Base-by-base conservation (phyloP, 2,329 filamentous ascomycete genomes). In the Fusarium nodosum region DNA sequence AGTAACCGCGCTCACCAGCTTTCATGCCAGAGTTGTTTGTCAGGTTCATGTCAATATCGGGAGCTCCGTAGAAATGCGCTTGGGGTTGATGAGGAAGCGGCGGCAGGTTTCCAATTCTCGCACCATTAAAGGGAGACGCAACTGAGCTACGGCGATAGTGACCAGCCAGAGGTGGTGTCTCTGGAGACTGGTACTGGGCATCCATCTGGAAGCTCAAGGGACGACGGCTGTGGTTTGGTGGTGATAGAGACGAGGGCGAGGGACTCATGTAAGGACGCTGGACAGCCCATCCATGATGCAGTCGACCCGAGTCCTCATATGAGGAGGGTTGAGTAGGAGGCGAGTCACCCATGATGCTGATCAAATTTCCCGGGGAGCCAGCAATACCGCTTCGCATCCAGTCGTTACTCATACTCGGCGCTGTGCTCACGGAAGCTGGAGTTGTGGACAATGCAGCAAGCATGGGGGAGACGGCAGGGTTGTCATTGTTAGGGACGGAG, bases 11-110 rank as follows among this genome's bases (percentile, higher is more conserved):
- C 38, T 90, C 88, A 5, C 90, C 90, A 4, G 90, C 86, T 69
- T 86, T 86, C 74, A 90, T 82, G 12, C 86, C 87, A 20, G 85
- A 81, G 44, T 82, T 83, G 18, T 82, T 79, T 56, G 85, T 81
- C 48, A 90, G 82, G 68, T 93, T 90, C 30, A 94, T 83, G 71
- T 95, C 91, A 33, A 94, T 84, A 69, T 94, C 91, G 1, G 92
- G 91, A 0, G 89, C 85, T 45, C 90, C 87, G 76, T 93, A 94
- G 78, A 92, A 95, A 79, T 94, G 92, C 20, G 91, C 80, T 77
- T 94, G 92, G 2, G 90, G 86, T 62, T 93, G 87, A 76, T 94
- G 92, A 5, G 92, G 91, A 12, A 91, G 85, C 5, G 91, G 90
- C n/a, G 88, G 88, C 53, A 88, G 84, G 36, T 82, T 77, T 64